Evolutionary conservation across 176 grass and related monocot species (phyloP).

Genomic region (Eleusine indica): DNA sequence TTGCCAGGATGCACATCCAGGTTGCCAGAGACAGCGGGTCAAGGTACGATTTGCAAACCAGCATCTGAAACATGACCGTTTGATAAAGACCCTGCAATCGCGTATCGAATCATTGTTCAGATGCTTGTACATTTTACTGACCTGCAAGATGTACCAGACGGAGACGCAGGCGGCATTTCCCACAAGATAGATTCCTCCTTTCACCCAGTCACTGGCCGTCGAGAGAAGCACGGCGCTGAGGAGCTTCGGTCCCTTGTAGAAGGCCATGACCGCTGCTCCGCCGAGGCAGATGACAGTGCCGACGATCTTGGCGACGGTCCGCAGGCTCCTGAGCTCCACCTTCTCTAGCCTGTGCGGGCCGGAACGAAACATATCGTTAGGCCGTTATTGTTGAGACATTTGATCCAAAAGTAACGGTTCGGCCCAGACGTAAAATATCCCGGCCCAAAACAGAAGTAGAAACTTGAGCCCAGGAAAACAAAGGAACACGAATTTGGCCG

Average conservation of each 20-base stretch:
- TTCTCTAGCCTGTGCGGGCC: conserved; percentile 61
- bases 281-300: conserved; percentile 62
- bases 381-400: neutral
- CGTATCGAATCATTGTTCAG: too few relatives aligned
- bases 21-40: conserved; percentile 62
- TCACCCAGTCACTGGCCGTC: conserved; percentile 39
- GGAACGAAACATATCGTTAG: neutral
- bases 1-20: conserved; percentile 76
- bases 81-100: neutral
- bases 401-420: too few relatives aligned
- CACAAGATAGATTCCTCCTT: conserved; percentile 55
- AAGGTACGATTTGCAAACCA: conserved; percentile 55
- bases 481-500: too few relatives aligned
- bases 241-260: conserved; percentile 63
- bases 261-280: conserved; percentile 65
- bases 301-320: conserved; percentile 57
- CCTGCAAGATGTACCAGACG: conserved; percentile 68
- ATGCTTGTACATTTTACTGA: too few relatives aligned
- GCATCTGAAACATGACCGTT: conserved; percentile 37
- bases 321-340: conserved; percentile 39
- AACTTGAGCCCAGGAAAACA: too few relatives aligned
- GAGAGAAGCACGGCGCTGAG: conserved; percentile 10
- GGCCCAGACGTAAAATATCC: too few relatives aligned
- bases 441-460: too few relatives aligned
- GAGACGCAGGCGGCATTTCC: conserved; percentile 54